Conservation (phyloP, 2,329 filamentous ascomycete genomes). For the Hypoxylon sp. region DNA sequence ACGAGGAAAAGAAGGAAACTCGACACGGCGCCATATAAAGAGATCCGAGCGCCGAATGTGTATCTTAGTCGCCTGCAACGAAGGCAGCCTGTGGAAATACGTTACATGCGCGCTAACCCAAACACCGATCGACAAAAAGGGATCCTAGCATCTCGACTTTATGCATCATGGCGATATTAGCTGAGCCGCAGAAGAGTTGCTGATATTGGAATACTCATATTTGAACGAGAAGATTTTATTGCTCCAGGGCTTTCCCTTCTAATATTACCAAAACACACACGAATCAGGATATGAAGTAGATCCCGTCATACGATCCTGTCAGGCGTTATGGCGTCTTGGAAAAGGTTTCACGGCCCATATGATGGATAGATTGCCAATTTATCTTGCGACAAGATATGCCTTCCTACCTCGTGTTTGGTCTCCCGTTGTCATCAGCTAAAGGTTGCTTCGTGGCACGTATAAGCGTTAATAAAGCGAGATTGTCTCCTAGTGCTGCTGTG, state of each 20-base stretch:
- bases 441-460: not conserved
- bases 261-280: constrained; percentile 1
- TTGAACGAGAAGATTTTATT: not conserved
- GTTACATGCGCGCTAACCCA: constrained; percentile 21
- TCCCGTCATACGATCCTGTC: not conserved
- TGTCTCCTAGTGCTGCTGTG: too few relatives aligned
- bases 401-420: not conserved
- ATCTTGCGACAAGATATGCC: not conserved
- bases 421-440: not conserved
- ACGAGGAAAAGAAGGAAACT: constrained; percentile 1
- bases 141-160: not conserved
- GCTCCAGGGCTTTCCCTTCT: not conserved
- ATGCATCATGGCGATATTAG: constrained; percentile 1
- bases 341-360: not conserved
- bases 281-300: constrained; percentile 4
- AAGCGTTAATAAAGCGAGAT: not conserved
- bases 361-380: not conserved
- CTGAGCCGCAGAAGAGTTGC: constrained; percentile 5
- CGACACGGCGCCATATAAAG: not conserved
- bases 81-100: not conserved
- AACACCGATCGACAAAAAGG: constrained; percentile 13
- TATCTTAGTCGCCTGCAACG: constrained; percentile 3
- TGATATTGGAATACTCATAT: constrained; percentile 1
- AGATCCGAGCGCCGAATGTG: not conserved
- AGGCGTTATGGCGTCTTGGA: not conserved